phyloP scores from a whole-genome alignment of 345 rosid species.

The Iberis pinnata region DNA sequence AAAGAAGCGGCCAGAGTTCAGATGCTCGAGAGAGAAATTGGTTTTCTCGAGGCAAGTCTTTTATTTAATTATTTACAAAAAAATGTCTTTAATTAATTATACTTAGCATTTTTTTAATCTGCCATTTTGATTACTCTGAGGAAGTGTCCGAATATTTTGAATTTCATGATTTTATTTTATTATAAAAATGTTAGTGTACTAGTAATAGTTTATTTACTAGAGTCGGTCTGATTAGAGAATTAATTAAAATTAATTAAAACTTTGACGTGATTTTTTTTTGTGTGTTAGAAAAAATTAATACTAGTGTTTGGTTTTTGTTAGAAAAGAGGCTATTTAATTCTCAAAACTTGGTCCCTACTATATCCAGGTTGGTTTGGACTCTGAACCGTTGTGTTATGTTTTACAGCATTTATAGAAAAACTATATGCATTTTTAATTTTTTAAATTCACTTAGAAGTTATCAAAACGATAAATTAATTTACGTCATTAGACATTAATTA shows the following conservation, averaged over 20 bases:
- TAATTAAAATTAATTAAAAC: no score
- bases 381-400: conserved; percentile 28
- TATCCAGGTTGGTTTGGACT: conserved; percentile 34
- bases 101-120: neutral
- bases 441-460: conserved; percentile 16
- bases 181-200: no score
- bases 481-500: conserved; percentile 13
- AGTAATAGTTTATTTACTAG: no score
- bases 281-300: neutral
- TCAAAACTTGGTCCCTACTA: conserved; percentile 31
- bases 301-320: neutral
- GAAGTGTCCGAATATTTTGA: conserved; percentile 25
- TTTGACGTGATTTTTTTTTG: neutral
- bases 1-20: conserved; percentile 75
- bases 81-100: neutral
- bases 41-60: conserved; percentile 72
- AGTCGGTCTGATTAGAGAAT: conserved; percentile 4
- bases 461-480: conserved; percentile 15
- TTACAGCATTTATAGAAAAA: conserved; percentile 24
- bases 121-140: conserved; percentile 20
- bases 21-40: conserved; percentile 83
- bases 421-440: neutral
- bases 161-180: no score
- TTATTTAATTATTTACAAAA: neutral
- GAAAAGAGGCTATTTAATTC: neutral